Evolutionary conservation across 2,329 filamentous ascomycete species (phyloP).

Genomic region (Tolypocladium paradoxum): DNA sequence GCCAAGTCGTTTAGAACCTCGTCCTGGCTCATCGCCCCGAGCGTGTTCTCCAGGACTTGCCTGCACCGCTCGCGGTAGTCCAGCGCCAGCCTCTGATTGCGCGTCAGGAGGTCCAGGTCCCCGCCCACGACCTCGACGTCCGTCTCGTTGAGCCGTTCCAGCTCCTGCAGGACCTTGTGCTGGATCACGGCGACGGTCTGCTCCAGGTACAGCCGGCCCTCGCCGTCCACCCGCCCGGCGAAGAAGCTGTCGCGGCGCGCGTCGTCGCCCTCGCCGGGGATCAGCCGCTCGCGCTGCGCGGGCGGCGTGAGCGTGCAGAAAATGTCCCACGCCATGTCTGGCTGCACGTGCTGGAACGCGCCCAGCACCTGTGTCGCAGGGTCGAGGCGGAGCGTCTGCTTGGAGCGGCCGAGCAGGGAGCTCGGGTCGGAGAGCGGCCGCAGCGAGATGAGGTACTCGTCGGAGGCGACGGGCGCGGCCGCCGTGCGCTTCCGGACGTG

Average conservation of each 20-base stretch:
- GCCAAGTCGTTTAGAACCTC: constrained; percentile 12
- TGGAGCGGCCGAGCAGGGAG: constrained; percentile 34
- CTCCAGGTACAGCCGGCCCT: constrained; percentile 17
- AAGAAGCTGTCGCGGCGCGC: constrained; percentile 19
- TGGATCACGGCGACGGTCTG: constrained; percentile 30
- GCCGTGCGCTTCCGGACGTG: constrained; percentile 39
- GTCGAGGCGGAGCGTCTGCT: constrained; percentile 23
- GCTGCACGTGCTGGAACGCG: constrained; percentile 40
- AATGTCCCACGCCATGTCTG: constrained; percentile 41
- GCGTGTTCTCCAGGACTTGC: constrained; percentile 33
- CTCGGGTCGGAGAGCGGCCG: constrained; percentile 35
- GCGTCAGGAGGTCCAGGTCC: constrained; percentile 24
- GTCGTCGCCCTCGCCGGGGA: constrained; percentile 14
- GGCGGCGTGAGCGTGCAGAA: constrained; percentile 26
- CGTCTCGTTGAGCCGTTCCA: constrained; percentile 35
- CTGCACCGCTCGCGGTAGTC: constrained; percentile 39
- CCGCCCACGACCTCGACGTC: constrained; percentile 32
- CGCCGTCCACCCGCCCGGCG: constrained; percentile 16
- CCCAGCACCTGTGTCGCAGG: constrained; percentile 15
- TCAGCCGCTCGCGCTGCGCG: constrained; percentile 16
- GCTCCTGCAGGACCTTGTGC: constrained; percentile 29
- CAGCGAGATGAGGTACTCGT: constrained; percentile 42
- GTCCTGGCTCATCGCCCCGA: constrained; percentile 26
- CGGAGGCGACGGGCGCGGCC: constrained; percentile 10
- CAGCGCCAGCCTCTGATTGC: constrained; percentile 36